Percentiles rank a stretch among this genome's conserved stretches.
phyloP scores from a whole-genome alignment of 805 yeast species.

The Lipomyces japonicus region DNA sequence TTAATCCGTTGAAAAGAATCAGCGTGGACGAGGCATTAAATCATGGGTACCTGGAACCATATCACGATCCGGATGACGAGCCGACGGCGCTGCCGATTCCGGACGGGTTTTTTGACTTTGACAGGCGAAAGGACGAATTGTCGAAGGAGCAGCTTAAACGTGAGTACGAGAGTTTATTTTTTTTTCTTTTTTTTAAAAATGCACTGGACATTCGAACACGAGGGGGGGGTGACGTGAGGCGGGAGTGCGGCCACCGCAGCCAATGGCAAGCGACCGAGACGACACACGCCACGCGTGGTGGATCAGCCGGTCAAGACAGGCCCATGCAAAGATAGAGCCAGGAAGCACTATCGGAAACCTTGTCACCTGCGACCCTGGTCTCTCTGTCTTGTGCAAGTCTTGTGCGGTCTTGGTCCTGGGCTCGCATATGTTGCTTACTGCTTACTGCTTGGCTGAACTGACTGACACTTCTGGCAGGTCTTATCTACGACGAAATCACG shows the following conservation, averaged over 20 bases:
- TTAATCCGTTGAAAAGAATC: slow-evolving; percentile 78
- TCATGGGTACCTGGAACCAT: slow-evolving; percentile 82
- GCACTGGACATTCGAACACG: too few relatives aligned
- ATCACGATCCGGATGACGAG: slow-evolving; percentile 93
- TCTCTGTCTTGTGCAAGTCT: too few relatives aligned
- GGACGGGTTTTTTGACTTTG: slow-evolving; percentile 84
- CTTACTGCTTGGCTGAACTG: too few relatives aligned
- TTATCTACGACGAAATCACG: slow-evolving; percentile 16
- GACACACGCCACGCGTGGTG: background rate
- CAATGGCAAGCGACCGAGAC: background rate
- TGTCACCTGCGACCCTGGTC: too few relatives aligned
- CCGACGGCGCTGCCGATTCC: slow-evolving; percentile 82
- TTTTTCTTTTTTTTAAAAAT: background rate
- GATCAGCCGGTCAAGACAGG: too few relatives aligned
- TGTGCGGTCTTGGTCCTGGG: too few relatives aligned
- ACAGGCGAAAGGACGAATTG: slow-evolving; percentile 73
- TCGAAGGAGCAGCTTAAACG: slow-evolving; percentile 71
- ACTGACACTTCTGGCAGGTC: background rate
- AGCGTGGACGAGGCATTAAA: slow-evolving; percentile 77
- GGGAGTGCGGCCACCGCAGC: background rate
- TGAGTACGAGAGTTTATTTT: slow-evolving; percentile 4
- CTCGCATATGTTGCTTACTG: too few relatives aligned
- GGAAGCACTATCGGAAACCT: too few relatives aligned
- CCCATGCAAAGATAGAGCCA: too few relatives aligned
- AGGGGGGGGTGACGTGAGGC: background rate